Evolutionary conservation across 225 moss, liverwort and hornwort genomes (phyloP).

Genomic region (Climacium dendroides): DNA sequence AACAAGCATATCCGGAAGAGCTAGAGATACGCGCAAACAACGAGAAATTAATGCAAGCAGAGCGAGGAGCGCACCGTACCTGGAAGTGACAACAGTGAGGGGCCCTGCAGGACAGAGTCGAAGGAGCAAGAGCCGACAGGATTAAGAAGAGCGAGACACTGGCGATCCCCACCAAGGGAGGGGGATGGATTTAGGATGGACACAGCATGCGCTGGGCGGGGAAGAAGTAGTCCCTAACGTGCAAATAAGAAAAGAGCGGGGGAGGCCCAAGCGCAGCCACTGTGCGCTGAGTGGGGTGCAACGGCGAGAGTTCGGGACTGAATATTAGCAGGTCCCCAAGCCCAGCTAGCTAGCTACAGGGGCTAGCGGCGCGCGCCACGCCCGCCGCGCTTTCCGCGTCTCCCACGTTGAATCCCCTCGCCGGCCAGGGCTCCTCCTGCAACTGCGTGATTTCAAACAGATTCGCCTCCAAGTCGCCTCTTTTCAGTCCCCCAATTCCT

Average conservation of each 20-base stretch:
- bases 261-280: not conserved
- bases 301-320: conserved; percentile 13
- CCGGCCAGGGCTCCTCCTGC: not conserved
- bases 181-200: not conserved
- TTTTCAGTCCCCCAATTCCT: not conserved
- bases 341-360: not conserved
- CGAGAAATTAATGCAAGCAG: not conserved
- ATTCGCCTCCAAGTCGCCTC: not conserved
- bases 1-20: not conserved
- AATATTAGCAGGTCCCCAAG: not conserved
- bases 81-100: not conserved
- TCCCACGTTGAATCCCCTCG: not conserved
- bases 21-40: not conserved
- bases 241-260: not conserved
- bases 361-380: conserved; percentile 17
- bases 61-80: not conserved
- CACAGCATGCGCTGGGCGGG: not conserved
- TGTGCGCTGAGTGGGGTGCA: conserved; percentile 5
- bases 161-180: not conserved
- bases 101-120: not conserved
- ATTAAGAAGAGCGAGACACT: not conserved
- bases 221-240: not conserved
- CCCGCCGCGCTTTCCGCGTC: conserved; percentile 4
- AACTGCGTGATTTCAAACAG: not conserved
- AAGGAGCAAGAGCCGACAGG: not conserved